Conservation (phyloP, 768 basidiomycete species). For the Boletus rubroflammeus region DNA sequence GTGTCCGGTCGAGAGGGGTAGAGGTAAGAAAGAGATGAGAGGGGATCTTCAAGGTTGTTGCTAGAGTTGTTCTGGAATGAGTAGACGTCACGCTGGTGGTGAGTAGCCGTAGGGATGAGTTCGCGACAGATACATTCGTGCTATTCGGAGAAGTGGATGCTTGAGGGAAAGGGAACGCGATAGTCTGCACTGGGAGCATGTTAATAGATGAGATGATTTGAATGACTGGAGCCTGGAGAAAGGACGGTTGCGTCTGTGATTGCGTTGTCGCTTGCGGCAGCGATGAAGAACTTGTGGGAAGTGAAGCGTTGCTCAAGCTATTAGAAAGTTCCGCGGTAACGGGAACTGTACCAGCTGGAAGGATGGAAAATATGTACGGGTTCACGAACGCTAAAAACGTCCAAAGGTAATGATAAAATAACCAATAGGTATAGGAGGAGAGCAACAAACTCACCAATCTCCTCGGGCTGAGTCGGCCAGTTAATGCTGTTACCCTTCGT, state of each 20-base stretch:
- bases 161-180: conserved; percentile 60
- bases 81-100: conserved; percentile 39
- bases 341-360: conserved; percentile 64
- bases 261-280: conserved; percentile 23
- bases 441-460: conserved; percentile 48
- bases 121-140: not conserved
- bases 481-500: conserved; percentile 50
- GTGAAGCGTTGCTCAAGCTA: conserved; percentile 14
- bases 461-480: conserved; percentile 83
- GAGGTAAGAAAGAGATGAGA: conserved; percentile 60
- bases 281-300: conserved; percentile 11
- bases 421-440: conserved; percentile 49
- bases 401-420: conserved; percentile 53
- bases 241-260: conserved; percentile 28
- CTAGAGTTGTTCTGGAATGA: conserved; percentile 36
- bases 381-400: conserved; percentile 55
- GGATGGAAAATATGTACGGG: conserved; percentile 74
- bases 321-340: conserved; percentile 21
- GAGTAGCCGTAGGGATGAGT: conserved; percentile 62
- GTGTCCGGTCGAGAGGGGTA: conserved; percentile 69
- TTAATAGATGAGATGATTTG: conserved; percentile 74
- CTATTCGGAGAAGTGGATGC: conserved; percentile 18
- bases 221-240: conserved; percentile 55
- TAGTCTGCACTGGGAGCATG: conserved; percentile 53
- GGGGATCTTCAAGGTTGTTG: not conserved